These are phyloP conservation scores for Phialophora expanda DNA, from an alignment of 2,329 filamentous ascomycete genomes.

Conservation along the genomic window DNA sequence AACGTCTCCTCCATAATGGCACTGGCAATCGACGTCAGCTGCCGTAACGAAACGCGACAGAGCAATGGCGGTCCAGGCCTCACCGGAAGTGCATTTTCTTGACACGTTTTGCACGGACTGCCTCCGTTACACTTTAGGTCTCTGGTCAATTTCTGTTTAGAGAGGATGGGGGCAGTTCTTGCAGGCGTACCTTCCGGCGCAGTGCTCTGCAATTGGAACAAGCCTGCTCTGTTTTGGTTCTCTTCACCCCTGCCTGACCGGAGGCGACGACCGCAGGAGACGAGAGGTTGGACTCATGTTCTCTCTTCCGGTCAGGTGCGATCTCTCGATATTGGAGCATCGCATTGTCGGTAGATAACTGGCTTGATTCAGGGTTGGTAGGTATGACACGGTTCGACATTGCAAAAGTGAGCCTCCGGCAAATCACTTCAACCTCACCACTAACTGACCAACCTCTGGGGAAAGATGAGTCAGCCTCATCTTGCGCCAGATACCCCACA, in stretches of 20 bases:
- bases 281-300: not conserved
- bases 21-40: slow-evolving; percentile 9
- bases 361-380: not conserved
- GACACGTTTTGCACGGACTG: slow-evolving; percentile 19
- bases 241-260: slow-evolving; percentile 6
- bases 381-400: slow-evolving; percentile 2
- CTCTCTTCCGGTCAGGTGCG: slow-evolving; percentile 14
- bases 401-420: not conserved
- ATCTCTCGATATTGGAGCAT: slow-evolving; percentile 27
- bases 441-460: not conserved
- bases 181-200: not conserved
- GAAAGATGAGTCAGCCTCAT: slow-evolving; percentile 2
- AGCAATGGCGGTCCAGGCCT: not conserved
- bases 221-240: slow-evolving; percentile 18
- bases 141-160: not conserved
- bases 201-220: slow-evolving; percentile 20
- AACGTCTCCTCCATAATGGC: slow-evolving; percentile 20
- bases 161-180: not conserved
- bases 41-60: not conserved
- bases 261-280: not conserved
- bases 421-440: not conserved
- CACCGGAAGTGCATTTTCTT: not conserved
- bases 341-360: slow-evolving; percentile 1
- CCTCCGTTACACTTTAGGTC: slow-evolving; percentile 6
- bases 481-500: slow-evolving; percentile 8